Evolutionary conservation across 176 grass and related monocot genomes (phyloP), one percentile per base, ranked within the genome.

Genomic region (Cymbopogon citratus): DNA sequence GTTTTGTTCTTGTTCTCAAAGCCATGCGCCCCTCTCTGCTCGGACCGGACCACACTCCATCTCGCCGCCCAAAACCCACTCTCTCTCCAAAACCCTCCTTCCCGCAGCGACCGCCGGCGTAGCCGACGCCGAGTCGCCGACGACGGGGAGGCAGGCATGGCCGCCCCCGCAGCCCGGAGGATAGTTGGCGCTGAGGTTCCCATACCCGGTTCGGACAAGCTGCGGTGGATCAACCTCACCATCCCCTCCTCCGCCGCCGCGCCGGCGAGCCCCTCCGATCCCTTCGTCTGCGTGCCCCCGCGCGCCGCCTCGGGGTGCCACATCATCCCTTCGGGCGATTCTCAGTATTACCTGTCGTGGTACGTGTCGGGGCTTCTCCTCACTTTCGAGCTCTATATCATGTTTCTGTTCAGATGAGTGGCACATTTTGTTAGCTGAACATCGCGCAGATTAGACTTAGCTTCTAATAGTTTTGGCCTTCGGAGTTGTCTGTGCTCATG

Each of bases 171-270:
- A 9, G 70, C 82, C 75, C 84, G 86, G 38, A 38, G 59, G 15
- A 71, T 95, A 36, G 82, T 74, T 25, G 95, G 92, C n/a, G 77
- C 90, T 5, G 95, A 98, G 85, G 90, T 98, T 10, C 85, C 95
- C 10, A 87, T 95, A 33, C 89, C 92, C 0, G 77, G 92, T 25
- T 91, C 88, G 8, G 92, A 95, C 68, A 95, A 80, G 74, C 21
- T 93, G 29, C 79, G 86, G 36, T 98, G 95, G 95, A 90, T 93
- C 80, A 87, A 94, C 54, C 75, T 98, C 57, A 86, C 86, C 14
- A 80, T 98, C 76, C 90, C 88, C 36, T 97, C 85, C 31, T 80
- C 76, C 35, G 61, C 82, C 65, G 19, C 85, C 27, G 52, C 67
- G 19, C 23, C 84, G 66, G 41, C 85, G n/a, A 54, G 65, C 56